Percentiles rank a stretch among this genome's conserved stretches.
Evolutionary conservation across 805 yeast species (phyloP).

Genomic region (Candida nanaspora): DNA sequence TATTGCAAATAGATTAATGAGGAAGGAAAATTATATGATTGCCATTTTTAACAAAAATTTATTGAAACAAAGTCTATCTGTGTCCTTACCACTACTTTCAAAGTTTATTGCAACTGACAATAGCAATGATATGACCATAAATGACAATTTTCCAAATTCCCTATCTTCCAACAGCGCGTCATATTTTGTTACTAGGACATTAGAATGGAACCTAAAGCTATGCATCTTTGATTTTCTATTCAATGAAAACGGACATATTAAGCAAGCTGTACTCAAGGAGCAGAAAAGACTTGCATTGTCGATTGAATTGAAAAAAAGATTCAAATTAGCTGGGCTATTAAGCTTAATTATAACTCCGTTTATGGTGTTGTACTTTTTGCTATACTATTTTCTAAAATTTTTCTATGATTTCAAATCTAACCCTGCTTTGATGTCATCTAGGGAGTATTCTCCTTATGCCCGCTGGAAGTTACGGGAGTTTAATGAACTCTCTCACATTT

Average conservation of each 20-base stretch:
- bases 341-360: conserved; percentile 82
- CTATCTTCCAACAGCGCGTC: conserved; percentile 10
- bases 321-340: conserved; percentile 80
- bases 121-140: neutral
- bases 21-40: conserved; percentile 89
- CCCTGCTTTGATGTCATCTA: conserved; percentile 72
- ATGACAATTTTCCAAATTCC: neutral
- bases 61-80: conserved; percentile 32
- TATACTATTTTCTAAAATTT: conserved; percentile 81
- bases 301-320: conserved; percentile 67
- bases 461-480: conserved; percentile 94
- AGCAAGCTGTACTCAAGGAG: conserved; percentile 63
- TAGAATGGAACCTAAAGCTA: conserved; percentile 90
- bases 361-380: conserved; percentile 71
- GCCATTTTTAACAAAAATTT: conserved; percentile 79
- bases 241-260: conserved; percentile 75
- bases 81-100: conserved; percentile 11
- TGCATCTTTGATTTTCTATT: conserved; percentile 85
- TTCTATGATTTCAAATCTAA: conserved; percentile 88
- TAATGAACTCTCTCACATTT: conserved; percentile 87
- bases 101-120: neutral
- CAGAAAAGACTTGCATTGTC: conserved; percentile 59
- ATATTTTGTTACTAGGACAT: conserved; percentile 63
- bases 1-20: conserved; percentile 92
- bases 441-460: conserved; percentile 91